These are phyloP conservation scores for Staphylotrichum longicolle DNA, from an alignment of 495 filamentous ascomycete species.

Conservation along the genomic window DNA sequence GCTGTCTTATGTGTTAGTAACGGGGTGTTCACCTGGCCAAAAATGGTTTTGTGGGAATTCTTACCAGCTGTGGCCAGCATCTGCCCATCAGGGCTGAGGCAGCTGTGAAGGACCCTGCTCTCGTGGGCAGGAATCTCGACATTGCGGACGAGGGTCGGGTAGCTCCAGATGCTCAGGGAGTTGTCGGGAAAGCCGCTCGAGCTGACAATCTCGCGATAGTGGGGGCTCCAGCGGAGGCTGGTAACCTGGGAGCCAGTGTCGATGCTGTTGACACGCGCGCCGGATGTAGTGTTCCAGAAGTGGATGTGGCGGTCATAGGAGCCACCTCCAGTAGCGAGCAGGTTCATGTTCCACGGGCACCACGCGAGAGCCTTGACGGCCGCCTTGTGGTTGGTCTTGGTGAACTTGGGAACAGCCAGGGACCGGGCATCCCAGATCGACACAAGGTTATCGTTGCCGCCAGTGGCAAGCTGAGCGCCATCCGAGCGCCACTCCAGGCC, in stretches of 20 bases:
- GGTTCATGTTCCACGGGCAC: constrained; percentile 98
- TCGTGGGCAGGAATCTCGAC: constrained; percentile 99
- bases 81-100: constrained; percentile 92
- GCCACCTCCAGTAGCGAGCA: constrained; percentile 93
- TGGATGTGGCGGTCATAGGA: constrained; percentile 97
- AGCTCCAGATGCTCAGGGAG: constrained; percentile 97
- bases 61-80: constrained; percentile 88
- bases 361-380: constrained; percentile 97
- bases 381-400: constrained; percentile 98
- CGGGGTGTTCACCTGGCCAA: no score
- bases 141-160: constrained; percentile 92
- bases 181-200: constrained; percentile 98
- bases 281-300: constrained; percentile 99
- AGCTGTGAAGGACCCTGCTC: constrained; percentile 91
- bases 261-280: constrained; percentile 96
- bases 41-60: not conserved
- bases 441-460: constrained; percentile 97
- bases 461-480: constrained; percentile 92
- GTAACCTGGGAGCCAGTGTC: constrained; percentile 97
- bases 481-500: constrained; percentile 97
- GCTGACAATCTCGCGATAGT: constrained; percentile 97
- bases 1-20: constrained; percentile 44
- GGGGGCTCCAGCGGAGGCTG: constrained; percentile 88
- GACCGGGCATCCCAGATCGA: constrained; percentile 98
- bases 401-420: constrained; percentile 89